Conservation (phyloP, 305 asterid species). For the Solanum hybrid region DNA sequence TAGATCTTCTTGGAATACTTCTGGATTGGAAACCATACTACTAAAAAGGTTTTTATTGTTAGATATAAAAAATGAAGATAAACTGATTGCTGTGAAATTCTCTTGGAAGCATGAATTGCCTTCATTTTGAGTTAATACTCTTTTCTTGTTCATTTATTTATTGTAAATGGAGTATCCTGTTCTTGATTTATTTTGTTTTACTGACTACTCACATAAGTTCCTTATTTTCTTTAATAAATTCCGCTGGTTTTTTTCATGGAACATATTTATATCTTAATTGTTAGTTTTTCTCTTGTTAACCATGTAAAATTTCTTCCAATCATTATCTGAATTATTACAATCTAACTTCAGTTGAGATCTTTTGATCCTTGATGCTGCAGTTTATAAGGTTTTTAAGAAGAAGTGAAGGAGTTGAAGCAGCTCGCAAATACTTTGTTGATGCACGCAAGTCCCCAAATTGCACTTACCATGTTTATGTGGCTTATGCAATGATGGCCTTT, state of each 20-base stretch:
- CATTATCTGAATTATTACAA: not conserved
- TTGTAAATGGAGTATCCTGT: not conserved
- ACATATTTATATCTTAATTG: not conserved
- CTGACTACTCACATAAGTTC: not conserved
- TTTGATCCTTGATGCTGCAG: conserved; percentile 26
- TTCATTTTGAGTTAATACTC: not conserved
- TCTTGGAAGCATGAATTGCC: not conserved
- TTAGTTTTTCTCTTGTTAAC: not conserved
- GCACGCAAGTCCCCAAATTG: conserved; percentile 89
- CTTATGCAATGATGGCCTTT: conserved; percentile 94
- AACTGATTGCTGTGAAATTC: not conserved
- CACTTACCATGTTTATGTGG: conserved; percentile 93
- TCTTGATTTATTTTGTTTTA: not conserved
- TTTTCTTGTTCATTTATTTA: not conserved
- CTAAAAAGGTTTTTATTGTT: not conserved
- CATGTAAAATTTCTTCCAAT: not conserved
- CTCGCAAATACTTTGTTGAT: conserved; percentile 84
- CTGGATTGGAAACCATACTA: not conserved
- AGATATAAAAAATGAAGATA: not conserved
- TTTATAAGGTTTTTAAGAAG: conserved; percentile 83
- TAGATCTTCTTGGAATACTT: not conserved
- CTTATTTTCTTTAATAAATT: not conserved
- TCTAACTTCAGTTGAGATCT: not conserved
- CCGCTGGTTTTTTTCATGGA: not conserved
- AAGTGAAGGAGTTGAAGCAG: conserved; percentile 94